Evolutionary conservation across 2,329 filamentous ascomycete genomes (phyloP).

Genomic region (Epichloe elymi): DNA sequence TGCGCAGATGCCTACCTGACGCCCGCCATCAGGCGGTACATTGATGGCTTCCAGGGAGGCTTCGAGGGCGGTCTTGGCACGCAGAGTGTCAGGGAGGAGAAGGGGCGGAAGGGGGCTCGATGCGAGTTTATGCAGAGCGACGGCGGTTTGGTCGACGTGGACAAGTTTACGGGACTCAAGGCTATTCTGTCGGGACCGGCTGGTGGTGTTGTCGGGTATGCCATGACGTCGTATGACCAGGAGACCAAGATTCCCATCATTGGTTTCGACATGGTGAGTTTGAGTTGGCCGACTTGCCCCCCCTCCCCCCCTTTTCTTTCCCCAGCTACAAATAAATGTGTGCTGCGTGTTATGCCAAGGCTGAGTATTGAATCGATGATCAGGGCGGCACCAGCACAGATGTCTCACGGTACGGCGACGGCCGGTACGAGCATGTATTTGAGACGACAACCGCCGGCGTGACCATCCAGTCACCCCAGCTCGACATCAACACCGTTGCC

Average conservation of each 20-base stretch:
- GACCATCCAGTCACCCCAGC: conserved; percentile 64
- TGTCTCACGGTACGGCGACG: conserved; percentile 49
- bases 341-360: too few species aligned
- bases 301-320: background rate
- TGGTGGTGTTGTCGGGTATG: conserved; percentile 67
- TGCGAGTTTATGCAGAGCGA: conserved; percentile 64
- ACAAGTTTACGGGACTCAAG: conserved; percentile 53
- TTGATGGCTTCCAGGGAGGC: conserved; percentile 21
- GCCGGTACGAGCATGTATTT: conserved; percentile 36
- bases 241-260: conserved; percentile 56
- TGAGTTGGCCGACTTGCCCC: background rate
- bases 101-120: conserved; percentile 33
- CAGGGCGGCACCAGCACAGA: conserved; percentile 57
- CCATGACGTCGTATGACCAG: conserved; percentile 57
- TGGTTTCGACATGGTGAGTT: conserved; percentile 50
- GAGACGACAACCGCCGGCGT: conserved; percentile 69
- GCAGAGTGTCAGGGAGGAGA: conserved; percentile 55
- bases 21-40: conserved; percentile 23
- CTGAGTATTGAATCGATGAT: background rate
- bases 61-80: conserved; percentile 23
- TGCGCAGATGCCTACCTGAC: conserved; percentile 31
- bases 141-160: conserved; percentile 39
- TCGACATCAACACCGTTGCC: conserved; percentile 73
- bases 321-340: background rate
- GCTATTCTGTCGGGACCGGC: conserved; percentile 63